Evolutionary conservation across 2,329 filamentous ascomycete species (phyloP), one percentile per base, ranked within the genome.

Genomic region (Aspergillus persii): DNA sequence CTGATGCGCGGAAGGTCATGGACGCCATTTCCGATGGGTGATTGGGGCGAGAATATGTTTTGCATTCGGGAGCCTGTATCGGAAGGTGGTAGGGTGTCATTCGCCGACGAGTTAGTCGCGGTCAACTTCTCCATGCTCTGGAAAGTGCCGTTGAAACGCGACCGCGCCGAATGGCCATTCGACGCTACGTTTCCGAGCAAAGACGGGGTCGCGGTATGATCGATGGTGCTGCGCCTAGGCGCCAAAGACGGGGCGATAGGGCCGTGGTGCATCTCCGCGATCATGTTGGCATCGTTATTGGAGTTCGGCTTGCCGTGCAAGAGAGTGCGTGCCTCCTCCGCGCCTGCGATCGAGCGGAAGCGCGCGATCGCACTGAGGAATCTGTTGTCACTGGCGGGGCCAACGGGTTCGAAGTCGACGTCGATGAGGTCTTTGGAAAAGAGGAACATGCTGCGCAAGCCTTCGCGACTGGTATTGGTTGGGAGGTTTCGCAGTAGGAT

Each of bases 401-500:
- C 81, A 53, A 79, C 77, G 4, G 78, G 74, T 15, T 87, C 76
- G 61, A 88, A 81, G 55, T 86, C 83, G 57, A 81, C 82, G 62
- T 86, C 83, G 52, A 86, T 74, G 52, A 88, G 78, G 62, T 88
- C 85, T 66, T 86, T 84, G 23, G 86, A 84, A 66, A 89, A 88
- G n/a, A 87, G 77, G 5, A 89, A 77, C 78, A 89, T 86, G 70
- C 83, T 86, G 63, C 83, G 81, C 57, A 89, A 78, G 18, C 83
- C 79, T 62, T 87, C 85, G 53, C 79, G 74, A 67, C 81, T 84
- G 48, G 82, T 87, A 69, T 81, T 86, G 60, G 78, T 80, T 3
- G 86, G 84, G 12, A 89, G 77, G 65, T 82, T 84, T 68, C 84
- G 84, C 75, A 89, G 79, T 57, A 85, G 72, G 61, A 89, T 79